Conservation (phyloP, 305 asterid genomes). For the Coffea humblotiana region DNA sequence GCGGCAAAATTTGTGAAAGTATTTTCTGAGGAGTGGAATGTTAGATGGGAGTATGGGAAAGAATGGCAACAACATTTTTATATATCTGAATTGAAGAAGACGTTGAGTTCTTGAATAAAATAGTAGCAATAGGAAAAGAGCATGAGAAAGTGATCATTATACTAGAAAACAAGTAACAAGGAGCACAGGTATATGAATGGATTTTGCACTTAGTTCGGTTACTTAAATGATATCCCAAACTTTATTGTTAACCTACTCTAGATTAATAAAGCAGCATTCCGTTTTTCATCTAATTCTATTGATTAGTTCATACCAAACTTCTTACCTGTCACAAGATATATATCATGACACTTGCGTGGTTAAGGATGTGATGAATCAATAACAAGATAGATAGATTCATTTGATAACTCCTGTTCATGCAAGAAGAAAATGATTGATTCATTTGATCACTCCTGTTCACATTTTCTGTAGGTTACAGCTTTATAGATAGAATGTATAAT, state of each 20-base stretch:
- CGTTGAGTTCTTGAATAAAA: not conserved
- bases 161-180: not conserved
- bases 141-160: constrained; percentile 1
- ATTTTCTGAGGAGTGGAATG: not conserved
- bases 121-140: not conserved
- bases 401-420: not conserved
- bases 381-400: not conserved
- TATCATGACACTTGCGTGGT: constrained; percentile 13
- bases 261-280: constrained; percentile 7
- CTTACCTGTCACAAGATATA: constrained; percentile 11
- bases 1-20: not conserved
- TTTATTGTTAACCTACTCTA: constrained; percentile 20
- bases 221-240: constrained; percentile 16
- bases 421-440: constrained; percentile 21
- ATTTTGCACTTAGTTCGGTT: not conserved
- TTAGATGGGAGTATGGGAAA: not conserved
- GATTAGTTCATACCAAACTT: constrained; percentile 16
- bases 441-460: not conserved
- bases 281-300: not conserved
- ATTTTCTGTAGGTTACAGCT: not conserved
- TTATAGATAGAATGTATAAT: not conserved
- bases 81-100: not conserved
- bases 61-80: not conserved
- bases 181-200: not conserved
- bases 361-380: constrained; percentile 7